Percentiles rank a stretch among this genome's conserved stretches.
Conservation (phyloP, 73 alveolate species). For the Paramecium bursaria region DNA sequence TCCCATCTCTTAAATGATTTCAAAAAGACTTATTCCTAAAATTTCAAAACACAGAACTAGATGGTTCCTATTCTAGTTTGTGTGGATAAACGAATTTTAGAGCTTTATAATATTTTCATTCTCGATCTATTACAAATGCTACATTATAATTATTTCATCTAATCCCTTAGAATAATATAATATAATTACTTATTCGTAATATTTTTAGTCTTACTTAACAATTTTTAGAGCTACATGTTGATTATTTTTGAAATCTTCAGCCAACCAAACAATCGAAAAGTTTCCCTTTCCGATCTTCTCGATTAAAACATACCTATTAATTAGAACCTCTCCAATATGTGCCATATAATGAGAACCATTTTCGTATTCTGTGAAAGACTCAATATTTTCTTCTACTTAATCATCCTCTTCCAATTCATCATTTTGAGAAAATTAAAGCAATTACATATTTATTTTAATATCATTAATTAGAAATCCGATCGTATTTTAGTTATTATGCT, state of each 20-base stretch:
- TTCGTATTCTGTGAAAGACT: not conserved
- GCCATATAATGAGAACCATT: conserved; percentile 71
- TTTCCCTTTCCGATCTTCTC: conserved; percentile 81
- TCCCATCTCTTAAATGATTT: conserved; percentile 71
- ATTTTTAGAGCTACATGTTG: conserved; percentile 41
- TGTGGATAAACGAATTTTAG: conserved; percentile 72
- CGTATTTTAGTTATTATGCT: no score
- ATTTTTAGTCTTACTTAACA: not conserved
- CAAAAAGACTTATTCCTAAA: conserved; percentile 81
- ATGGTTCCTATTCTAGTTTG: conserved; percentile 80
- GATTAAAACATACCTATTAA: conserved; percentile 60
- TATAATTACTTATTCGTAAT: conserved; percentile 13
- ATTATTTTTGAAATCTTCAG: conserved; percentile 72
- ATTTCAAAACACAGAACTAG: conserved; percentile 81
- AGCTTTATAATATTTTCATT: conserved; percentile 60
- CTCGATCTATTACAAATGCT: conserved; percentile 24
- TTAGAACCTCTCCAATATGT: conserved; percentile 70
- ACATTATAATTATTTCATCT: conserved; percentile 25
- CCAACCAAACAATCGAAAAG: conserved; percentile 85
- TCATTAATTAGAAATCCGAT: no score
- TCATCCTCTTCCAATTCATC: no score
- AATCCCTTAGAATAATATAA: conserved; percentile 22
- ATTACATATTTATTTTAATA: no score
- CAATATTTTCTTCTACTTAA: conserved; percentile 22
- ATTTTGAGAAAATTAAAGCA: no score